phyloP scores from a whole-genome alignment of 2,329 filamentous ascomycete species.

The Penicillium sp. region DNA sequence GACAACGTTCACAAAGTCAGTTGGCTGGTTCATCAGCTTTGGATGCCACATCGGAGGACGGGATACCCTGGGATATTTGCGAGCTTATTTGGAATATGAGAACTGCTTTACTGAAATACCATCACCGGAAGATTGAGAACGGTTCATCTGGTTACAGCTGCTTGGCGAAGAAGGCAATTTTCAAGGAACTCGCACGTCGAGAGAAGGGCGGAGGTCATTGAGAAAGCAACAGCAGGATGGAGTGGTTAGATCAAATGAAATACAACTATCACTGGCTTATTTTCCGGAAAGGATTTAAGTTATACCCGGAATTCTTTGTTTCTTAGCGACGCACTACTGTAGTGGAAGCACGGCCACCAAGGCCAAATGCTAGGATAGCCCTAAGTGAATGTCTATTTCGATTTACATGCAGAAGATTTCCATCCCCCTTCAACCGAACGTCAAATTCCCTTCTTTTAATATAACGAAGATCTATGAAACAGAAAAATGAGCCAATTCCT shows the following conservation, averaged over 20 bases:
- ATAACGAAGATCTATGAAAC: background rate
- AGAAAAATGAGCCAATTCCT: background rate
- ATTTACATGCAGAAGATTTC: no score
- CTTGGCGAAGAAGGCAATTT: background rate
- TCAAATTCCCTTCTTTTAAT: no score
- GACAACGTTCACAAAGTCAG: background rate
- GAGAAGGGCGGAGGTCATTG: background rate
- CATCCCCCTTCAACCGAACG: background rate
- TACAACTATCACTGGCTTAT: background rate
- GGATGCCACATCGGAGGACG: background rate
- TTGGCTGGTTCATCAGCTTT: background rate
- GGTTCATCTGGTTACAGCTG: background rate
- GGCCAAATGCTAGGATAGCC: background rate
- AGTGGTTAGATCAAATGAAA: background rate
- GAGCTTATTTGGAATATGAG: background rate
- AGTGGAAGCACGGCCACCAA: background rate
- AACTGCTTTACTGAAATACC: background rate
- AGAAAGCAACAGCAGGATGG: background rate
- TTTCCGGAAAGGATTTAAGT: background rate
- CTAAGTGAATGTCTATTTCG: background rate
- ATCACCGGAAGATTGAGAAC: background rate
- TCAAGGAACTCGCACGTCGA: background rate
- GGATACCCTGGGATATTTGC: background rate
- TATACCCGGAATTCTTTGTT: background rate
- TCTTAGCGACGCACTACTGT: background rate